Evolutionary conservation across 805 yeast genomes (phyloP).

Genomic region (Hanseniaspora pseudoguilliermondii): DNA sequence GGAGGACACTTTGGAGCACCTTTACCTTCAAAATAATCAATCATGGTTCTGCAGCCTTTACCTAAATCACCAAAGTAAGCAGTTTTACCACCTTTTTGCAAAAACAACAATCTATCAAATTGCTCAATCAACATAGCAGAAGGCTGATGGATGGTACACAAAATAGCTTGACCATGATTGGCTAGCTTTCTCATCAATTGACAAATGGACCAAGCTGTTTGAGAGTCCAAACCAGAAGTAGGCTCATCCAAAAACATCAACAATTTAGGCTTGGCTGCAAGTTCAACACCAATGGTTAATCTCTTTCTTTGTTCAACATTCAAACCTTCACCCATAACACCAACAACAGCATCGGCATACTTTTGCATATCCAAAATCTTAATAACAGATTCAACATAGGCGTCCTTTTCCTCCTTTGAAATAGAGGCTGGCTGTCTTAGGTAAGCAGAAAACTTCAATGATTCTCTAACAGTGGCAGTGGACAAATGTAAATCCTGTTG

Average conservation of each 20-base stretch:
- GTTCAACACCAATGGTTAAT: slow-evolving; percentile 52
- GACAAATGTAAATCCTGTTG: slow-evolving; percentile 63
- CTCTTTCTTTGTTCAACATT: slow-evolving; percentile 53
- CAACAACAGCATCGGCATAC: slow-evolving; percentile 62
- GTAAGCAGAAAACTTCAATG: slow-evolving; percentile 52
- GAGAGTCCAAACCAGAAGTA: slow-evolving; percentile 57
- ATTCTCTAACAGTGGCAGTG: slow-evolving; percentile 60
- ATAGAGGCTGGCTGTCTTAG: slow-evolving; percentile 50
- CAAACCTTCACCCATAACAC: slow-evolving; percentile 59
- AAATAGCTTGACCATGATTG: slow-evolving; percentile 48
- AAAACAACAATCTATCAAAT: slow-evolving; percentile 61
- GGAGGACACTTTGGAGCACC: slow-evolving; percentile 59
- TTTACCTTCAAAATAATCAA: slow-evolving; percentile 50
- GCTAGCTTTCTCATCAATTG: slow-evolving; percentile 49
- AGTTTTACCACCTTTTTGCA: slow-evolving; percentile 60
- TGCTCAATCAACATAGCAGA: slow-evolving; percentile 66
- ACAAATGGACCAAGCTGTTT: slow-evolving; percentile 56
- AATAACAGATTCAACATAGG: slow-evolving; percentile 54
- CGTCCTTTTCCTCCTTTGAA: slow-evolving; percentile 43
- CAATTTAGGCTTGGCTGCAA: slow-evolving; percentile 52
- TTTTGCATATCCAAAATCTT: slow-evolving; percentile 48
- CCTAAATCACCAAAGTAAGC: slow-evolving; percentile 70
- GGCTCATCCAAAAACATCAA: slow-evolving; percentile 55
- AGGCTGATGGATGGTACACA: slow-evolving; percentile 77
- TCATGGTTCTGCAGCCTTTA: slow-evolving; percentile 41